Base-by-base conservation (phyloP, 805 yeast genomes). In the Ogataea ganodermae region DNA sequence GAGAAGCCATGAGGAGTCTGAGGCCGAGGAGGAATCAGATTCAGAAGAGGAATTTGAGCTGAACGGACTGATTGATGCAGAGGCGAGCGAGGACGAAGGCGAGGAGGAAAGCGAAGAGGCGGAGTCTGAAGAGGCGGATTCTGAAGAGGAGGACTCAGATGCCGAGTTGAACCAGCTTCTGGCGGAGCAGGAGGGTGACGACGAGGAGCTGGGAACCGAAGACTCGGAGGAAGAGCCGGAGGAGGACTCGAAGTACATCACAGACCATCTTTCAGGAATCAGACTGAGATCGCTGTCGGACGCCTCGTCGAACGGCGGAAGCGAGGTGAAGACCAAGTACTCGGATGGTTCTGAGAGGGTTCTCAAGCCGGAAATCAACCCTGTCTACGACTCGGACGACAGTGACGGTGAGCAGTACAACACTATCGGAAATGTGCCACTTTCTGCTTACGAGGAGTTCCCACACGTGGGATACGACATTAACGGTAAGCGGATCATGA, bases 391-490 rank as follows among this genome's bases (percentile, higher is more conserved):
- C 63, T 81, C 90, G 53, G 99, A 94, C 69, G 99, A 94, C 62
- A 81, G 90, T 57, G 97, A 91, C 62, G 78, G 81, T 52, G 95
- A 89, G 52, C 73, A 75, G 35, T 71, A 70, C 57, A 94, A 94
- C 69, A 89, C 97, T 3, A 88, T 94, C 57, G 99, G 99, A 42
- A 89, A 94, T 63, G 79, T 94, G 48, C 98, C 99, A 42, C 62
- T 94, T 17, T 80, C 92, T 16, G 96, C 96, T 1, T 94, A 94
- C 65, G 99, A 94, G 46, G 96, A 91, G 68, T 86, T 86, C 83
- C 99, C 99, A 1, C 99, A 94, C 65, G 82, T 94, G 50, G 98
- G 99, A 48, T 94, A 94, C 67, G 92, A 89, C 66, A 91, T 94
- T 60, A 94, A 94, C 65, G 99, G 99, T 61, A 92, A 91, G 66